These are phyloP conservation scores for Dendrocalamus sinicus DNA, from an alignment of 176 grass and related monocot species.

Conservation along the genomic window DNA sequence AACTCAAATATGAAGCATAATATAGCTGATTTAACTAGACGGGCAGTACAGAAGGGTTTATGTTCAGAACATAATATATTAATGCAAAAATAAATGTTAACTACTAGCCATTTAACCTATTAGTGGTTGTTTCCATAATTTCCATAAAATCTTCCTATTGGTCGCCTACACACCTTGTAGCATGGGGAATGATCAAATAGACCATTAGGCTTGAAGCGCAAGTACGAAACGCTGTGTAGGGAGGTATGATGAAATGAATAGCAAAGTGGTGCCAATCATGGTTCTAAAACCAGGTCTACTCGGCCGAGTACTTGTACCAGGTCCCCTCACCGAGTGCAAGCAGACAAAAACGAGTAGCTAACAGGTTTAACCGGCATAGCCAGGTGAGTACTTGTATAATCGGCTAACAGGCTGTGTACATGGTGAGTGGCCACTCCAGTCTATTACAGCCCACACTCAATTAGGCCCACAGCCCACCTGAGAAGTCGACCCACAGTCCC, in stretches of 20 bases:
- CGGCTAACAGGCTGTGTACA: background rate
- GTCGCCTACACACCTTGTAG: background rate
- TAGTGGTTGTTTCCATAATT: too few species aligned
- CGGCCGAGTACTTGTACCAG: background rate
- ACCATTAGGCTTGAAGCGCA: background rate
- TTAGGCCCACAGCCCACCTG: background rate
- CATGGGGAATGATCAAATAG: slow-evolving; percentile 8
- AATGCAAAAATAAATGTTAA: slow-evolving; percentile 15
- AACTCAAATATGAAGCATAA: slow-evolving; percentile 15
- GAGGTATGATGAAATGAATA: slow-evolving; percentile 2
- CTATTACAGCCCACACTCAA: background rate
- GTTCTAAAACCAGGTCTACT: background rate
- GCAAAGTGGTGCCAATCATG: background rate
- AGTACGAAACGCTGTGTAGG: slow-evolving; percentile 4
- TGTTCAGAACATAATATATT: slow-evolving; percentile 4
- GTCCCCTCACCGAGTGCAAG: background rate
- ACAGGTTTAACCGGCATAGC: background rate
- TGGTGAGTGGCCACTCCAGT: too few species aligned
- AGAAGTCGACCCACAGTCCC: too few species aligned
- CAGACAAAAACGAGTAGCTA: background rate
- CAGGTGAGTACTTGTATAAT: background rate
- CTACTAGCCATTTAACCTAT: background rate
- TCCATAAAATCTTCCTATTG: background rate
- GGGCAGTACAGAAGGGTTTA: background rate
- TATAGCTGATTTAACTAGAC: slow-evolving; percentile 5